Percentiles rank a stretch among this genome's conserved stretches.
These are phyloP conservation scores for Ambrosia hybrid DNA, from an alignment of 140 eudicot genomes.

Conservation along the genomic window DNA sequence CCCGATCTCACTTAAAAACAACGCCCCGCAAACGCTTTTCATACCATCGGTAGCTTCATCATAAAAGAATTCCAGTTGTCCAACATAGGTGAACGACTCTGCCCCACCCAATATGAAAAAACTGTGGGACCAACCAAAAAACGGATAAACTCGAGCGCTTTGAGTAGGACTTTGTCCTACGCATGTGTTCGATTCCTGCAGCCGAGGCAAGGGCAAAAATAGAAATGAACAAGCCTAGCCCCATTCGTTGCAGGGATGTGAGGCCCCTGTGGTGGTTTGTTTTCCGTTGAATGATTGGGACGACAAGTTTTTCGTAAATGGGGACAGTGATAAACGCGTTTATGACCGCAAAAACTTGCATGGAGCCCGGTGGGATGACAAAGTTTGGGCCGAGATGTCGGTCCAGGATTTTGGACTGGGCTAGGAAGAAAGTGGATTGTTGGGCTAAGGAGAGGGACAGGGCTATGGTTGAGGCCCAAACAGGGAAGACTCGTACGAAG, in stretches of 20 bases:
- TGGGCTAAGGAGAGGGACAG: conserved; percentile 78
- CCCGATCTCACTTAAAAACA: conserved; percentile 80
- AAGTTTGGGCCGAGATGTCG: conserved; percentile 51
- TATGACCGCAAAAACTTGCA: conserved; percentile 59
- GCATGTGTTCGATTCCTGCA: conserved; percentile 52
- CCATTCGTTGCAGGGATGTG: conserved; percentile 81
- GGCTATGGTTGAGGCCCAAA: conserved; percentile 94
- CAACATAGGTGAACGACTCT: conserved; percentile 73
- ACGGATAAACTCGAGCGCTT: conserved; percentile 34
- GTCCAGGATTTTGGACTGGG: conserved; percentile 62
- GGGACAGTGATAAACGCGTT: conserved; percentile 77
- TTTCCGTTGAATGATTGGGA: conserved; percentile 51
- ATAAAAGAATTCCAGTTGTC: conserved; percentile 79
- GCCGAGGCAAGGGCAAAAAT: conserved; percentile 55
- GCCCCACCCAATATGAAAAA: conserved; percentile 72
- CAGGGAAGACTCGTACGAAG: conserved; percentile 64
- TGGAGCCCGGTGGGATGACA: conserved; percentile 66
- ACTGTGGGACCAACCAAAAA: conserved; percentile 82
- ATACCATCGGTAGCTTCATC: conserved; percentile 87
- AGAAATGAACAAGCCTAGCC: conserved; percentile 66
- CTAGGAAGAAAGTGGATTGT: conserved; percentile 72
- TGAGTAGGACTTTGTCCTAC: conserved; percentile 29
- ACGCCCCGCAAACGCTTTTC: conserved; percentile 71
- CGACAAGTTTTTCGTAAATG: conserved; percentile 51
- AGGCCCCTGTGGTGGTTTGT: conserved; percentile 73